Evolutionary conservation across 768 basidiomycete species (phyloP), one percentile per base, ranked within the genome.

Genomic region (Collybia sordida): DNA sequence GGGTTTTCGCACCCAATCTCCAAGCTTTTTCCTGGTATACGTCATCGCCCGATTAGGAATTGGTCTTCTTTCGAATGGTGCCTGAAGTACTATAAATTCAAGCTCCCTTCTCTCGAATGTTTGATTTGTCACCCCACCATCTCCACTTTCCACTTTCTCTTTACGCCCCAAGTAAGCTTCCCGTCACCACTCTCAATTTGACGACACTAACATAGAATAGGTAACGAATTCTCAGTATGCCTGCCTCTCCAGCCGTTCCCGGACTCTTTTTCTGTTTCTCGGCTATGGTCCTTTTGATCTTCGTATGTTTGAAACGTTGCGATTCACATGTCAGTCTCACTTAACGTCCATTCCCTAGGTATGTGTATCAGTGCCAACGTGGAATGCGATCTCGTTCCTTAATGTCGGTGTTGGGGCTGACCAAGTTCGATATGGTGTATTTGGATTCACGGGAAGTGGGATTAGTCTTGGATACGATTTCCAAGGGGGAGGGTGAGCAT

Each of bases 291-390:
- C 73, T 89, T 21, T 80, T 91, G 36, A 68, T 86, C 56, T 81
- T 88, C 57, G 88, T 88, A 68, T 28, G 82, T 74, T 38, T 38
- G 25, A 25, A 4, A 11, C 28, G 31, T 12, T 14, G 31, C 3
- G 31, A 31, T 31, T 31, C 31, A 31, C 31, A 31, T 31, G 31
- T 31, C 9, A 14, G 14, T 11, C 31, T 19, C 11, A 25, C 21
- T 44, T 47, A 48, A 41, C 45, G 47, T 22, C 11, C 5, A 45
- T 34, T 23, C 11, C 17, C 39, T 27, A 58, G 85, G 85, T 81
- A 2, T 89, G 82, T 23, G 81, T 91, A 18, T 85, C 87, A 14
- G 67, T 79, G 43, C 89, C 90, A 41, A 88, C 83, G 57, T 93
- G 90, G 91, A 61, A 85, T 36, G 61, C 63, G 19, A 72, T 93